Conservation (phyloP, 257 asterid genomes). For the Solanum ahanhuiri region DNA sequence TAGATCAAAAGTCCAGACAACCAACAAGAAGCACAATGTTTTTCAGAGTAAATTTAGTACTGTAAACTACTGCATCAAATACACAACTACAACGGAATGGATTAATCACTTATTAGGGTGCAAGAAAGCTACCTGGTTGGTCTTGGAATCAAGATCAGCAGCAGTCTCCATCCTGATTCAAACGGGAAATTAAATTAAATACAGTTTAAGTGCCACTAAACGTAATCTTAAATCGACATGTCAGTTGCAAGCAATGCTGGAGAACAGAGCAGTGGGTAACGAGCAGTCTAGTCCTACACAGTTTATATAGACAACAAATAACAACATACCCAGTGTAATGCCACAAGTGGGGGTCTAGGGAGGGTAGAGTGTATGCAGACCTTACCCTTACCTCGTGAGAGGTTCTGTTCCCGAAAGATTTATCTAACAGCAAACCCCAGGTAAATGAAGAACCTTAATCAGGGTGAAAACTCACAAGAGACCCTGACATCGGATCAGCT, state of each 20-base stretch:
- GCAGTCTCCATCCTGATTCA: too few species aligned
- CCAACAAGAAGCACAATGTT: too few species aligned
- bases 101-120: too few species aligned
- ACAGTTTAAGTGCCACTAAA: background rate
- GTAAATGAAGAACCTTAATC: background rate
- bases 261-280: background rate
- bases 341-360: background rate
- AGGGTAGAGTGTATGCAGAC: background rate
- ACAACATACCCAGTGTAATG: background rate
- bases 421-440: background rate
- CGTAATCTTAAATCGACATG: too few species aligned
- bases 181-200: too few species aligned
- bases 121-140: too few species aligned
- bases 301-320: background rate
- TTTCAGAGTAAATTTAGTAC: too few species aligned
- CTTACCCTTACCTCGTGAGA: background rate
- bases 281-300: background rate
- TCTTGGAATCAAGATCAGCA: too few species aligned
- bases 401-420: background rate
- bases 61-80: too few species aligned
- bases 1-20: background rate
- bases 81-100: too few species aligned
- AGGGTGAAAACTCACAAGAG: background rate
- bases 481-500: background rate
- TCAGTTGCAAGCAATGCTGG: background rate